Evolutionary conservation across 306 rosid genomes (phyloP).

Genomic region (Sechiopsis laciniata): DNA sequence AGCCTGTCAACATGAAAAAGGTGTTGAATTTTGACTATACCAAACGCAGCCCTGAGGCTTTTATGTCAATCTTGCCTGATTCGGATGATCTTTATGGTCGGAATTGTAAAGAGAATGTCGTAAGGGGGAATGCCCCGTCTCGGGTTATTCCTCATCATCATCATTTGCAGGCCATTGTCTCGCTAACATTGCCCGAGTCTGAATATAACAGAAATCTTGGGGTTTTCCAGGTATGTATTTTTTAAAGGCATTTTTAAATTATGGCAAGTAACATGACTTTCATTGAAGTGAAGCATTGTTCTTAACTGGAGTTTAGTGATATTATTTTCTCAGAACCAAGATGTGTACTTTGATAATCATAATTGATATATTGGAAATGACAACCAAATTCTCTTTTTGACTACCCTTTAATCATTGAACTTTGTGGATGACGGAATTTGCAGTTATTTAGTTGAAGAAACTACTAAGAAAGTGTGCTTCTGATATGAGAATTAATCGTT

Average conservation of each 20-base stretch:
- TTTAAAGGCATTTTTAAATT: background rate
- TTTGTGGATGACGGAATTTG: background rate
- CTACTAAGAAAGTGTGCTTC: slow-evolving; percentile 3
- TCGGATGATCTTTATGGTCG: slow-evolving; percentile 30
- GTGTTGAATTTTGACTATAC: slow-evolving; percentile 64
- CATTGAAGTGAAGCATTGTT: background rate
- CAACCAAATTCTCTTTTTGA: background rate
- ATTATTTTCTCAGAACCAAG: background rate
- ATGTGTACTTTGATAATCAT: background rate
- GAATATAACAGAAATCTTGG: slow-evolving; percentile 79
- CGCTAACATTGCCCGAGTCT: slow-evolving; percentile 58
- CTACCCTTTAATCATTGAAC: background rate
- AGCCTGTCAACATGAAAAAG: slow-evolving; percentile 53
- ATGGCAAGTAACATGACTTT: background rate
- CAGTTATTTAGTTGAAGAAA: slow-evolving; percentile 7
- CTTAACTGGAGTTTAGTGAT: background rate
- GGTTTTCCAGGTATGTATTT: slow-evolving; percentile 54
- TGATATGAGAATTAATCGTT: background rate
- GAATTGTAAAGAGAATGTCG: slow-evolving; percentile 30
- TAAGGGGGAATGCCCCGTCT: slow-evolving; percentile 24
- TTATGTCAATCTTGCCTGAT: slow-evolving; percentile 46
- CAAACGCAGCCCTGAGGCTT: slow-evolving; percentile 59
- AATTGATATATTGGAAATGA: background rate
- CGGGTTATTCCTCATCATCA: slow-evolving; percentile 47
- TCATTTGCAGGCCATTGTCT: slow-evolving; percentile 41